Conservation (phyloP, 805 yeast genomes). For the Sugiyamaella lignohabitans region DNA sequence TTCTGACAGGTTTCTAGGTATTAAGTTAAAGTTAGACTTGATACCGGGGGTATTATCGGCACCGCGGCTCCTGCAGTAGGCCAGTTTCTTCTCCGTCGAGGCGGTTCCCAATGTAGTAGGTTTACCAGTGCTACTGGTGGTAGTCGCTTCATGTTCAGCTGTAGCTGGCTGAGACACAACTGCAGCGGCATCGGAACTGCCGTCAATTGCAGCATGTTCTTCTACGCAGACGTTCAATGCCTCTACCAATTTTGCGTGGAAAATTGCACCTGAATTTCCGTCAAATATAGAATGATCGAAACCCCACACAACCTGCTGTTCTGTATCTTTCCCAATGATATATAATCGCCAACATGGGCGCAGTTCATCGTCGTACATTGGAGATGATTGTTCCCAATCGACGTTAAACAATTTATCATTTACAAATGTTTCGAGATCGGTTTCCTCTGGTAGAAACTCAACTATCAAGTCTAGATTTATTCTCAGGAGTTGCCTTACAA, state of each 20-base stretch:
- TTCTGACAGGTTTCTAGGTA: neutral
- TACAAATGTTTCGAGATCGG: slow-evolving; percentile 3
- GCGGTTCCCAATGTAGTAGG: neutral
- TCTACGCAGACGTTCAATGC: too few relatives aligned
- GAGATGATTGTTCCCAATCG: neutral
- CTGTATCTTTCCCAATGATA: slow-evolving; percentile 7
- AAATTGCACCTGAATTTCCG: slow-evolving; percentile 22
- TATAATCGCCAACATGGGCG: slow-evolving; percentile 21
- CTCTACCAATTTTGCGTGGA: slow-evolving; percentile 11
- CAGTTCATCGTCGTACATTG: slow-evolving; percentile 5
- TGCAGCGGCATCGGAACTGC: too few relatives aligned
- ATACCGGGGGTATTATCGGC: neutral
- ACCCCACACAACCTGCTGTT: slow-evolving; percentile 12
- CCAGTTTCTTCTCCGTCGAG: too few relatives aligned
- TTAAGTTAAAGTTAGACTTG: neutral
- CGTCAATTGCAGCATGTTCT: too few relatives aligned
- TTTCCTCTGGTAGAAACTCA: slow-evolving; percentile 4
- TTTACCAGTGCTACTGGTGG: neutral
- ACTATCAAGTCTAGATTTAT: slow-evolving; percentile 16
- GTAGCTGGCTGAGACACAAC: neutral
- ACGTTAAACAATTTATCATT: slow-evolving; percentile 3
- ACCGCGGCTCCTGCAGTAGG: too few relatives aligned
- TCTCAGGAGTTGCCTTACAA: neutral
- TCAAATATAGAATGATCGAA: slow-evolving; percentile 23
- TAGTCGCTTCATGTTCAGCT: too few relatives aligned